phyloP scores from a whole-genome alignment of 2,329 filamentous ascomycete species.

The Chaetoscypha palmicola region DNA sequence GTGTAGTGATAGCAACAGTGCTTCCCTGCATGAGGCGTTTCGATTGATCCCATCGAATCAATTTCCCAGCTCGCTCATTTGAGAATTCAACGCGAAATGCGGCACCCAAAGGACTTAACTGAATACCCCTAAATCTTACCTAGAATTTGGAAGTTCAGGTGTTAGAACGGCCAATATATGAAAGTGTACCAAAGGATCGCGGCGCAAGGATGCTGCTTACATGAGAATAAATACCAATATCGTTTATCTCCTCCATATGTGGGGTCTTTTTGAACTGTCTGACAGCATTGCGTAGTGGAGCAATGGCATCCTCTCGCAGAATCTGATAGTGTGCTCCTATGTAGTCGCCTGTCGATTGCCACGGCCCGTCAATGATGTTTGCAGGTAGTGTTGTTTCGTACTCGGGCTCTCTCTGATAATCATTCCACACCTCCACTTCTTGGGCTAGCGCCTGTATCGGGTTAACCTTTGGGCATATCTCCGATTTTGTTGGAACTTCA shows the following conservation, averaged over 20 bases:
- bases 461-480: slow-evolving; percentile 37
- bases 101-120: slow-evolving; percentile 54
- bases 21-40: slow-evolving; percentile 46
- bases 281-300: slow-evolving; percentile 62
- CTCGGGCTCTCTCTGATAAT: slow-evolving; percentile 18
- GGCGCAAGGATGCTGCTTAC: too few species aligned
- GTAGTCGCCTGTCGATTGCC: slow-evolving; percentile 56
- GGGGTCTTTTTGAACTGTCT: slow-evolving; percentile 46
- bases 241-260: slow-evolving; percentile 47
- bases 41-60: slow-evolving; percentile 56
- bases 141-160: too few species aligned
- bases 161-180: too few species aligned
- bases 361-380: slow-evolving; percentile 52
- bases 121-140: slow-evolving; percentile 60
- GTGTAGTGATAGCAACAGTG: slow-evolving; percentile 46
- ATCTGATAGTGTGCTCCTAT: slow-evolving; percentile 68
- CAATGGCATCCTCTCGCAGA: slow-evolving; percentile 65
- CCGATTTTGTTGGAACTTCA: slow-evolving; percentile 46
- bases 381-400: slow-evolving; percentile 32
- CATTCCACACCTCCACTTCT: slow-evolving; percentile 12
- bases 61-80: slow-evolving; percentile 54
- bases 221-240: slow-evolving; percentile 62
- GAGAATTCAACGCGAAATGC: slow-evolving; percentile 67
- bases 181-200: too few species aligned
- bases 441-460: neutral